Evolutionary conservation across 805 yeast species (phyloP).

Genomic region (Kazachstania bromeliacearum): DNA sequence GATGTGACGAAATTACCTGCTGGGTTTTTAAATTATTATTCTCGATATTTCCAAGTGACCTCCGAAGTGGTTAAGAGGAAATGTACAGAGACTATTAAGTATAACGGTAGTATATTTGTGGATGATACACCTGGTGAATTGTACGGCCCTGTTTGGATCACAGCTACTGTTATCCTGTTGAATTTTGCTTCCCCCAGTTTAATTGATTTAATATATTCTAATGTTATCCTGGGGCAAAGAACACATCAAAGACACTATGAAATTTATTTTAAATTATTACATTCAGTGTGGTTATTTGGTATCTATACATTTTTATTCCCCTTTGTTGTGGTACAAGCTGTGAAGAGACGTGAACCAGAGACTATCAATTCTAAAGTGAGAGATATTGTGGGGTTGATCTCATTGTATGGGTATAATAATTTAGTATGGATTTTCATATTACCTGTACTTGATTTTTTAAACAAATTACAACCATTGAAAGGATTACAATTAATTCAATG

Average conservation of each 20-base stretch:
- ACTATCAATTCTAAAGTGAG: slow-evolving; percentile 3
- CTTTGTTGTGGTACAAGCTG: slow-evolving; percentile 36
- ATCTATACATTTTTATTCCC: slow-evolving; percentile 72
- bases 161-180: slow-evolving; percentile 66
- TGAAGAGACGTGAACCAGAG: slow-evolving; percentile 30
- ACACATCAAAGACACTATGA: slow-evolving; percentile 46
- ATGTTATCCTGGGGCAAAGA: slow-evolving; percentile 34
- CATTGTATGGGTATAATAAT: slow-evolving; percentile 80
- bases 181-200: slow-evolving; percentile 60
- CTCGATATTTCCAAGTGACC: slow-evolving; percentile 16
- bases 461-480: slow-evolving; percentile 1
- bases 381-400: slow-evolving; percentile 38
- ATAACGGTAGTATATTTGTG: slow-evolving; percentile 14
- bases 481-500: slow-evolving; percentile 3
- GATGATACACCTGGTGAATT: slow-evolving; percentile 46
- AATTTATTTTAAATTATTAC: slow-evolving; percentile 51
- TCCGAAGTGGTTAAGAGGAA: slow-evolving; percentile 11
- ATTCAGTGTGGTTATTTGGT: slow-evolving; percentile 61
- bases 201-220: slow-evolving; percentile 51
- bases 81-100: slow-evolving; percentile 7
- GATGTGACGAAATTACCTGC: slow-evolving; percentile 10
- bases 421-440: slow-evolving; percentile 82
- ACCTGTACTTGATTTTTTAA: slow-evolving; percentile 20
- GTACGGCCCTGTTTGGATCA: slow-evolving; percentile 88
- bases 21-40: slow-evolving; percentile 21